A percentile compares a stretch with the other conserved stretches of the same genome.
These are phyloP conservation scores for Phytopythium chamaehyphon DNA, from an alignment of 352 stramenopile genomes.

Conservation along the genomic window DNA sequence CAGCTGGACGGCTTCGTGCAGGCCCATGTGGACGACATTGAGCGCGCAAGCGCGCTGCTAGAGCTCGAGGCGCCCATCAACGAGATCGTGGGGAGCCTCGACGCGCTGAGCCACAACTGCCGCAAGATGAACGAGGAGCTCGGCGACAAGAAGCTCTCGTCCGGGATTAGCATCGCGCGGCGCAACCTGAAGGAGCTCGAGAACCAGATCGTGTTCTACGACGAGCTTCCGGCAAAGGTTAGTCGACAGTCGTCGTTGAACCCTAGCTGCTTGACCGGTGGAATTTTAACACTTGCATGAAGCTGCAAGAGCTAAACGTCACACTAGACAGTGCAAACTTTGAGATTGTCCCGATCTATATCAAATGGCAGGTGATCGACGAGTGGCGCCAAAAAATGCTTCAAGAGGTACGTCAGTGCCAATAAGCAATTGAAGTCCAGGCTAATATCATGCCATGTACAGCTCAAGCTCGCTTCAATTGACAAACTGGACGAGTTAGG, in stretches of 20 bases:
- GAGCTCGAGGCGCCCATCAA: constrained; percentile 61
- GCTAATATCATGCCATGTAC: background rate
- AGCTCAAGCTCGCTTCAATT: constrained; percentile 48
- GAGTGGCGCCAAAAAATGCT: constrained; percentile 84
- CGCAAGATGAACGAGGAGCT: constrained; percentile 81
- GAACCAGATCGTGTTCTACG: constrained; percentile 79
- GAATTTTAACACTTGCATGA: background rate
- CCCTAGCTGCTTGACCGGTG: too few species aligned
- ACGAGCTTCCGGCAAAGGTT: constrained; percentile 66
- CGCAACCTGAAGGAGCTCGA: constrained; percentile 82
- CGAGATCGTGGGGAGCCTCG: constrained; percentile 60
- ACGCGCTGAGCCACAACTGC: constrained; percentile 53
- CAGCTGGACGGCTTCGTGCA: constrained; percentile 72
- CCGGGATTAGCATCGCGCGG: constrained; percentile 71
- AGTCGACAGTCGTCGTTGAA: background rate
- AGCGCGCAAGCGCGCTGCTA: constrained; percentile 67
- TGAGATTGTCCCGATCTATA: constrained; percentile 61
- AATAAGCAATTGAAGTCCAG: background rate
- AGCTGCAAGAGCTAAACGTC: constrained; percentile 40
- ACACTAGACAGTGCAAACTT: constrained; percentile 43
- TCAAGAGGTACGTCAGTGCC: constrained; percentile 40
- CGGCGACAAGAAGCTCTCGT: constrained; percentile 76
- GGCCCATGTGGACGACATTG: constrained; percentile 80
- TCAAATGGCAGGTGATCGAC: constrained; percentile 66
- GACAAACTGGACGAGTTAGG: constrained; percentile 75